Percentiles rank a stretch among this genome's conserved stretches.
These are phyloP conservation scores for Cephaloascus fragrans DNA, from an alignment of 805 yeast species.

Conservation along the genomic window DNA sequence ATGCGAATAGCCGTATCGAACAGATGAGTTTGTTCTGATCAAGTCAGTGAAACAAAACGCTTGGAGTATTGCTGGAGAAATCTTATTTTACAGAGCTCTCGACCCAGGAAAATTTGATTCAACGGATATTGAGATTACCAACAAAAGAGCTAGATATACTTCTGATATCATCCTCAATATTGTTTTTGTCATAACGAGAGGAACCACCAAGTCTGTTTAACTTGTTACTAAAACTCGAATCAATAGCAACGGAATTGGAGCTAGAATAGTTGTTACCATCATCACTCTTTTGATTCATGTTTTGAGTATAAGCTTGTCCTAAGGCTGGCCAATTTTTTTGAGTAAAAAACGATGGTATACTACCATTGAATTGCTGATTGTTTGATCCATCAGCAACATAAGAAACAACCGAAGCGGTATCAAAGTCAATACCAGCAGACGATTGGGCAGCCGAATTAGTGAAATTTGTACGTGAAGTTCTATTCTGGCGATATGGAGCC, in stretches of 20 bases:
- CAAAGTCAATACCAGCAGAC: conserved; percentile 16
- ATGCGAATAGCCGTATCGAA: background rate
- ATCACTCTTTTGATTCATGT: conserved; percentile 2
- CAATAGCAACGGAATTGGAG: conserved; percentile 6
- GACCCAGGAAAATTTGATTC: background rate
- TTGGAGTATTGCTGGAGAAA: too few relatives aligned
- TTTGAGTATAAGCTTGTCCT: background rate
- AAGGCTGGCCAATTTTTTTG: conserved; percentile 8
- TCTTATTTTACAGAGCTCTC: background rate
- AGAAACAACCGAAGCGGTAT: conserved; percentile 27
- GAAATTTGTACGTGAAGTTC: conserved; percentile 3
- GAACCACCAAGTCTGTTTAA: conserved; percentile 12
- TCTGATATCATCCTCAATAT: conserved; percentile 22
- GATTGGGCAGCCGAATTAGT: conserved; percentile 7
- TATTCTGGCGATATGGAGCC: background rate
- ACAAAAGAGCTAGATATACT: conserved; percentile 29
- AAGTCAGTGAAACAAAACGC: background rate
- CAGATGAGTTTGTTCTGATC: background rate
- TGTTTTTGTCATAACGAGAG: conserved; percentile 4
- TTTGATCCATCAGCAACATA: conserved; percentile 16
- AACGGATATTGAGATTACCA: conserved; percentile 16
- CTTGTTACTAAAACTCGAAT: conserved; percentile 23
- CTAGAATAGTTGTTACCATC: conserved; percentile 4
- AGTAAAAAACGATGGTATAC: conserved; percentile 10
- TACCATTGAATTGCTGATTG: conserved; percentile 4